Conservation (phyloP, 495 filamentous ascomycete species). For the Penicillium psychrofluorescens region DNA sequence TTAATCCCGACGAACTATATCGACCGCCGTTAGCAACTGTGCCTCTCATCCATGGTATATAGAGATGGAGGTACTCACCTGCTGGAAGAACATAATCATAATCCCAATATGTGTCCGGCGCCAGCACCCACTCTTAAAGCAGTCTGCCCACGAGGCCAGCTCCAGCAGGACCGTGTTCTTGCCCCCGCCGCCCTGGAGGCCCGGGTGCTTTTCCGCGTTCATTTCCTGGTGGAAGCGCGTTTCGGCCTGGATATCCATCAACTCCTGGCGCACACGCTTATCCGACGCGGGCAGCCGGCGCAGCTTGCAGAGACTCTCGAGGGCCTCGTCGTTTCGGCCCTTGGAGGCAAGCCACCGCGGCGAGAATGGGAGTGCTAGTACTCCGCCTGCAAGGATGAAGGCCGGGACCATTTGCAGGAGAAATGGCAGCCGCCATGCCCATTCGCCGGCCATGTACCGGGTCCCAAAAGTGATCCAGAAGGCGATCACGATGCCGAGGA, state of each 20-base stretch:
- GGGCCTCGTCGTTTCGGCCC: slow-evolving; percentile 39
- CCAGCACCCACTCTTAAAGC: slow-evolving; percentile 46
- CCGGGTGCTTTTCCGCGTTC: slow-evolving; percentile 37
- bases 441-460: slow-evolving; percentile 42
- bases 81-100: slow-evolving; percentile 50
- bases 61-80: slow-evolving; percentile 14
- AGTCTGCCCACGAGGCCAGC: slow-evolving; percentile 39
- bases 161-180: slow-evolving; percentile 31
- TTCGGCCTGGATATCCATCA: slow-evolving; percentile 44
- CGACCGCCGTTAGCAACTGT: neutral
- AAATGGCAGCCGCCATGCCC: slow-evolving; percentile 45
- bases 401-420: slow-evolving; percentile 44
- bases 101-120: slow-evolving; percentile 47
- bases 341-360: slow-evolving; percentile 47
- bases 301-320: slow-evolving; percentile 36
- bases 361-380: slow-evolving; percentile 44
- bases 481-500: slow-evolving; percentile 48
- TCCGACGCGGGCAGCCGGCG: slow-evolving; percentile 35
- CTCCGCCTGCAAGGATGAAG: slow-evolving; percentile 36
- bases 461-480: slow-evolving; percentile 55
- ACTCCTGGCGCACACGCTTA: slow-evolving; percentile 39
- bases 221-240: slow-evolving; percentile 42
- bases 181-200: slow-evolving; percentile 24
- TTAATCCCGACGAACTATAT: slow-evolving; percentile 44
- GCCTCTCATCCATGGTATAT: too few relatives aligned